Percentiles rank a stretch among this genome's conserved stretches.
These are phyloP conservation scores for Clohesyomyces aquaticus DNA, from an alignment of 495 filamentous ascomycete genomes.

Conservation along the genomic window DNA sequence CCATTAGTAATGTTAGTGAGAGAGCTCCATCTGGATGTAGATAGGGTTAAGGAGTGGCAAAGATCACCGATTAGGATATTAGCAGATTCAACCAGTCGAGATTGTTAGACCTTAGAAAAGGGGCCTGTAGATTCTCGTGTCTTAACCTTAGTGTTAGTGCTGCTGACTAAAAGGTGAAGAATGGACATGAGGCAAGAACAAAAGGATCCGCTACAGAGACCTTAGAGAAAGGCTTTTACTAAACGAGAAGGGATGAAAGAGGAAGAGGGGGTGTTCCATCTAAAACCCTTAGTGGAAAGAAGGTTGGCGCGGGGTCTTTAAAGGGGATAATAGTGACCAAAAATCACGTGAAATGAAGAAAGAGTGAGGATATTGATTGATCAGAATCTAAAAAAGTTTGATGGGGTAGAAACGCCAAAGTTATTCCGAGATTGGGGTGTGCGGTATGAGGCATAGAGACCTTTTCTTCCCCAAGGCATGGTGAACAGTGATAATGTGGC, in stretches of 20 bases:
- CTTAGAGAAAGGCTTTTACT: slow-evolving; percentile 1
- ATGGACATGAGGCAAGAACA: not conserved
- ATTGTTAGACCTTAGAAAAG: not conserved
- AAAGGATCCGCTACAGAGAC: not conserved
- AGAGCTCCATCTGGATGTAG: slow-evolving; percentile 1
- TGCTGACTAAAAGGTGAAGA: not conserved
- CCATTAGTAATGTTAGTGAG: not conserved
- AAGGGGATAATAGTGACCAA: not conserved
- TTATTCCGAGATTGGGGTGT: too few species aligned
- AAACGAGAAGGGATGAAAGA: not conserved
- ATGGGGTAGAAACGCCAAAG: too few species aligned
- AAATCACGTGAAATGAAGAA: not conserved
- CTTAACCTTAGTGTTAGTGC: slow-evolving; percentile 1
- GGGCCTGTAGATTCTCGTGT: too few species aligned
- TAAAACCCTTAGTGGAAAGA: not conserved
- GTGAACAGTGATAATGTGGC: too few species aligned
- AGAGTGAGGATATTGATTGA: not conserved
- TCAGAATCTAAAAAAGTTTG: slow-evolving; percentile 1
- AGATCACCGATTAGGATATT: not conserved
- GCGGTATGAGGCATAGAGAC: not conserved
- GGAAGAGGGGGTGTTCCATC: not conserved
- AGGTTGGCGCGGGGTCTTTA: not conserved
- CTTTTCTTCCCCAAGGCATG: not conserved
- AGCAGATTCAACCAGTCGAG: not conserved
- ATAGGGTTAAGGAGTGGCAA: slow-evolving; percentile 1